Evolutionary conservation across 1,284 basidiomycete species (phyloP), one percentile per base, ranked within the genome.

Genomic region (Marasmius fiardii): DNA sequence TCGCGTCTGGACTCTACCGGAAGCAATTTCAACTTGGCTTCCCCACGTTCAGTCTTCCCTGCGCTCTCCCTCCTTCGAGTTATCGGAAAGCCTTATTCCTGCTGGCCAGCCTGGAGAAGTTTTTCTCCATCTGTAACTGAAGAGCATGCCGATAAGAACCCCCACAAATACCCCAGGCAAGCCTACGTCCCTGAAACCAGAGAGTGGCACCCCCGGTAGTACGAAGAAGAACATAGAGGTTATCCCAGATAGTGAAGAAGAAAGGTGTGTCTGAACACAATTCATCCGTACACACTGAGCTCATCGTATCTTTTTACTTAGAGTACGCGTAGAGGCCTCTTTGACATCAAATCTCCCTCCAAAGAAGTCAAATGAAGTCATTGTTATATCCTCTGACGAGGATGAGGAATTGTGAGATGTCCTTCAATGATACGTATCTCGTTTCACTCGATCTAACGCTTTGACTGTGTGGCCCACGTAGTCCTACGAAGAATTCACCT

Each of bases 361-460:
- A 26, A 41, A 43, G 16, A 53, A 43, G 41, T 23, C 35, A 31
- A 31, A 43, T 28, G 24, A 53, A 28, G 41, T 39, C 35, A 44
- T 44, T n/a, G 28, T 20, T 43, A 55, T 62, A 39, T 37, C 20
- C 53, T 28, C 48, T 28, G 54, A 41, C 41, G 54, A 67, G 60
- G 57, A 60, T 16, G 66, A 68, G 52, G 68, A 68, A 47, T 64
- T 67, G n/a, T 67, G 70, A 18, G 28, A 31, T 4, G 28, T 4
- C 5, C 28, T 31, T 31, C 28, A 31, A 31, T n/a, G n/a, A 5
- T 33, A 18, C 4, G 26, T 49, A 12, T 31, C 26, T 33, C 20
- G 18, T 3, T 1, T 12, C 10, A 49, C 18, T 26, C 11, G 6
- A 16, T 18, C 47, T 49, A 1, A 31, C 4, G 16, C 31, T 18